phyloP scores from a whole-genome alignment of 129 eudicot species.

The Chrysanthemum seticuspe region DNA sequence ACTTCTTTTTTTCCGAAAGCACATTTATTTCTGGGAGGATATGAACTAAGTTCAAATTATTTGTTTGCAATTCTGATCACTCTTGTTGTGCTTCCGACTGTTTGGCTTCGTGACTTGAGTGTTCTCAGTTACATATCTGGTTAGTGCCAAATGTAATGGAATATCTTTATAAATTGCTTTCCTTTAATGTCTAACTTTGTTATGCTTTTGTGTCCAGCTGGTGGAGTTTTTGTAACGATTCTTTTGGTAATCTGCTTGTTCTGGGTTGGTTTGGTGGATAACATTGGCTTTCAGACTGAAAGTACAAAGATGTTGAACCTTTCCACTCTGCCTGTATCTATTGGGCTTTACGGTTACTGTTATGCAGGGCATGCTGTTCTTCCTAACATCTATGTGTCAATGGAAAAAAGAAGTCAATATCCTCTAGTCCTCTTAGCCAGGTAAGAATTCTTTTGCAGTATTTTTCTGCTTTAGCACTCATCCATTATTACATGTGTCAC shows the following conservation, averaged over 20 bases:
- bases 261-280: slow-evolving; percentile 83
- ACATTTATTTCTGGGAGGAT: slow-evolving; percentile 43
- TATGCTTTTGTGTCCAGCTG: slow-evolving; percentile 49
- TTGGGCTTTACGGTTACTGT: slow-evolving; percentile 88
- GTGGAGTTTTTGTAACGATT: slow-evolving; percentile 82
- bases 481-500: neutral
- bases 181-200: neutral
- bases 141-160: slow-evolving; percentile 16
- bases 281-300: slow-evolving; percentile 44
- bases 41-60: slow-evolving; percentile 46
- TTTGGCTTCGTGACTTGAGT: slow-evolving; percentile 74
- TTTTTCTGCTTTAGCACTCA: neutral
- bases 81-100: slow-evolving; percentile 76
- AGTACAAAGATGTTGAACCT: slow-evolving; percentile 54
- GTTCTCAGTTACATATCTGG: slow-evolving; percentile 90
- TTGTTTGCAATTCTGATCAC: slow-evolving; percentile 63
- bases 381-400: slow-evolving; percentile 86
- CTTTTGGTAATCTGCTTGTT: slow-evolving; percentile 61
- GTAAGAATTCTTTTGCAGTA: slow-evolving; percentile 27
- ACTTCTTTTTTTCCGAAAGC: slow-evolving; percentile 83
- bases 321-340: slow-evolving; percentile 71
- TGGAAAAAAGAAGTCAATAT: slow-evolving; percentile 63
- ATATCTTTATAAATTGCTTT: neutral
- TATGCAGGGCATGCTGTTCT: slow-evolving; percentile 91
- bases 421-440: slow-evolving; percentile 73